These are phyloP conservation scores for Dipodascus albidus DNA, from an alignment of 805 yeast species.

Conservation along the genomic window DNA sequence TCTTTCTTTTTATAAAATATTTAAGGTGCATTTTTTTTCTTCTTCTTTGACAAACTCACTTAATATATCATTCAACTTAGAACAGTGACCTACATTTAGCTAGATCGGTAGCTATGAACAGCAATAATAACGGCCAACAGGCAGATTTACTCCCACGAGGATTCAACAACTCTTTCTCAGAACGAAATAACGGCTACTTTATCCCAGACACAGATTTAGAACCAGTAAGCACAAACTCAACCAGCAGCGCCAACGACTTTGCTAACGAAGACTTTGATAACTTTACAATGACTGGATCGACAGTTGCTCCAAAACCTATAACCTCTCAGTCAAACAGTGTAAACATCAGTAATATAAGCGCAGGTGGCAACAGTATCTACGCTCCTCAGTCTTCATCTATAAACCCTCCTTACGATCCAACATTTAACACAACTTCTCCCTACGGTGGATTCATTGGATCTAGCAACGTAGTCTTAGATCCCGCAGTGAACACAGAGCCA, in stretches of 20 bases:
- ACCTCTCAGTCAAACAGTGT: not conserved
- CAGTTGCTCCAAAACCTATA: not conserved
- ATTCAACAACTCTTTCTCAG: not conserved
- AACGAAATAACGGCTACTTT: not conserved
- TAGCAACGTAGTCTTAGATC: not conserved
- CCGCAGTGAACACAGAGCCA: not conserved
- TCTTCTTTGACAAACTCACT: too few relatives aligned
- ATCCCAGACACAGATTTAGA: not conserved
- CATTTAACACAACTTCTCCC: not conserved
- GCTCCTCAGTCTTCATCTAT: not conserved
- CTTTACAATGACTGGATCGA: not conserved
- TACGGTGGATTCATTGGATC: not conserved
- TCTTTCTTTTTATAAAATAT: too few relatives aligned
- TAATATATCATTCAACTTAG: too few relatives aligned
- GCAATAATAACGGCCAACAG: slow-evolving; percentile 5
- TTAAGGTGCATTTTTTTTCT: too few relatives aligned
- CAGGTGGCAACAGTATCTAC: not conserved
- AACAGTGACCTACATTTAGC: too few relatives aligned
- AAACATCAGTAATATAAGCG: not conserved
- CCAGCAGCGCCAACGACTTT: not conserved
- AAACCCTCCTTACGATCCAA: not conserved
- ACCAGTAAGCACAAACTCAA: not conserved
- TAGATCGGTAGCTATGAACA: not conserved
- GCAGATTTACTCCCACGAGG: slow-evolving; percentile 7
- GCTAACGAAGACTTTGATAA: not conserved